These are phyloP conservation scores for Kwoniella dejecticola DNA, from an alignment of 768 basidiomycete species.

Conservation along the genomic window DNA sequence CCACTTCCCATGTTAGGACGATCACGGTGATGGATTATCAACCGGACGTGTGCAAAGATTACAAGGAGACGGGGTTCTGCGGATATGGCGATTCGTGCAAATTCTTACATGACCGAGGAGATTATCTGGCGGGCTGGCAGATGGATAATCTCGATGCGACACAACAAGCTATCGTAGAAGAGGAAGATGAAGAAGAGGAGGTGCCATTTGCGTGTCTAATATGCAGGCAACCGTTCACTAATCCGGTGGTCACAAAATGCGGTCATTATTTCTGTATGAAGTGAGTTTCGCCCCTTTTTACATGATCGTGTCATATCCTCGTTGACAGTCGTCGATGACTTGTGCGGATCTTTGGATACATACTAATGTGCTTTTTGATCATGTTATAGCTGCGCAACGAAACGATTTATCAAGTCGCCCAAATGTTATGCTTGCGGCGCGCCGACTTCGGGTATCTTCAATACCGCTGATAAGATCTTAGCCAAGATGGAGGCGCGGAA, in stretches of 20 bases:
- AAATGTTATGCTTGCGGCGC: constrained; percentile 94
- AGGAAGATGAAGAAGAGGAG: constrained; percentile 69
- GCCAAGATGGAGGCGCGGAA: constrained; percentile 78
- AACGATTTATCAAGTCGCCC: constrained; percentile 81
- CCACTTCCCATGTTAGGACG: constrained; percentile 76
- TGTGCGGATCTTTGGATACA: too few relatives aligned
- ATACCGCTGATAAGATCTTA: constrained; percentile 84
- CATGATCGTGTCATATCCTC: neutral
- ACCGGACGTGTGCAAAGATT: constrained; percentile 99
- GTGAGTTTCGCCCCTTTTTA: constrained; percentile 36
- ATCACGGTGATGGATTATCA: constrained; percentile 97
- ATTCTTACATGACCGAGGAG: constrained; percentile 94
- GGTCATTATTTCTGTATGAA: constrained; percentile 94
- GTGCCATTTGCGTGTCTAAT: constrained; percentile 98
- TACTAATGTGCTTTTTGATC: constrained; percentile 3
- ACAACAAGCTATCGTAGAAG: constrained; percentile 55
- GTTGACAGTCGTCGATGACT: too few relatives aligned
- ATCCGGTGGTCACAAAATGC: constrained; percentile 93
- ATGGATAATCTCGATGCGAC: constrained; percentile 86
- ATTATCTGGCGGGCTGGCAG: constrained; percentile 95
- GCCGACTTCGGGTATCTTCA: constrained; percentile 94
- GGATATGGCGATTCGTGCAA: constrained; percentile 99
- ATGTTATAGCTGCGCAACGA: constrained; percentile 75
- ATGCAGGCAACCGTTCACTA: constrained; percentile 90
- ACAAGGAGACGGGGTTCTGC: constrained; percentile 99